Conservation (phyloP, 2,329 filamentous ascomycete species). For the Cordyceps cateniannulata region DNA sequence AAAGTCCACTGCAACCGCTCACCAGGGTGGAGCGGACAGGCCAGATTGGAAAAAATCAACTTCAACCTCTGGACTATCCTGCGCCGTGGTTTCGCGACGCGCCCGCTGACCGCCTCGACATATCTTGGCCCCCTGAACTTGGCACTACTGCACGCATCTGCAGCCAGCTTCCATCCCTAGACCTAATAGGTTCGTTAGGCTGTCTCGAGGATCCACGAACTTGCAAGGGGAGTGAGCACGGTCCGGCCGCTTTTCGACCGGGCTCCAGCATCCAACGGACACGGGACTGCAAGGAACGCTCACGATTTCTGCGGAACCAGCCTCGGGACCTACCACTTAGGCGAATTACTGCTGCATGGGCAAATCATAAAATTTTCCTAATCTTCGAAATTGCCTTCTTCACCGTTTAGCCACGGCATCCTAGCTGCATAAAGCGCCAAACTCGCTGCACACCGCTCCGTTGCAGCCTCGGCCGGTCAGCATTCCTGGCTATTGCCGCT, state of each 20-base stretch:
- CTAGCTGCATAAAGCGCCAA: not conserved
- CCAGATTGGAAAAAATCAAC: not conserved
- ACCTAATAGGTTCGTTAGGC: not conserved
- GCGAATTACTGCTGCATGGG: not conserved
- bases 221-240: not conserved
- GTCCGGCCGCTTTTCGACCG: not conserved
- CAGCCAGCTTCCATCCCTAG: not conserved
- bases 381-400: not conserved
- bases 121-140: not conserved
- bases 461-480: not conserved
- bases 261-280: not conserved
- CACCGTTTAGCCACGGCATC: not conserved
- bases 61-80: not conserved
- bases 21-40: not conserved
- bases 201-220: not conserved
- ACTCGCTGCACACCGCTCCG: slow-evolving; percentile 6
- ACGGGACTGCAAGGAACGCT: slow-evolving; percentile 10
- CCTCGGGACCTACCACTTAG: not conserved
- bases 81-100: not conserved
- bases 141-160: slow-evolving; percentile 7
- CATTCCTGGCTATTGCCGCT: slow-evolving; percentile 1
- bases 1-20: not conserved
- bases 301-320: slow-evolving; percentile 2
- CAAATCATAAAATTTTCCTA: not conserved
- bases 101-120: slow-evolving; percentile 7